phyloP scores from a whole-genome alignment of 164 flowering plant genomes.

The Stephania japonica region DNA sequence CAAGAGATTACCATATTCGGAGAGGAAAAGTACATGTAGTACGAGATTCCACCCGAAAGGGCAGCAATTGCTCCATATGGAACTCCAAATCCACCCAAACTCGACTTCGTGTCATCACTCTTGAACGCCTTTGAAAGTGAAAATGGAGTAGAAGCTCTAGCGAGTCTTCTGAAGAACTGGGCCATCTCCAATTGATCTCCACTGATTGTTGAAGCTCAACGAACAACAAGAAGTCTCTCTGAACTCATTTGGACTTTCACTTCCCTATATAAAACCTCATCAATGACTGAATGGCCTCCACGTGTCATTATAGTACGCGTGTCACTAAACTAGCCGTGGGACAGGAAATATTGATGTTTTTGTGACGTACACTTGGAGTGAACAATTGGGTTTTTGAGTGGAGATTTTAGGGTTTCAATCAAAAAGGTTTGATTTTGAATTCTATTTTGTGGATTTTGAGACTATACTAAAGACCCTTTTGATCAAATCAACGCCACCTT shows the following conservation, averaged over 20 bases:
- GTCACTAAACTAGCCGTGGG: too few relatives aligned
- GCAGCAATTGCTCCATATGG: constrained; percentile 62
- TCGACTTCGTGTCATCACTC: constrained; percentile 26
- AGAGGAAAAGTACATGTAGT: constrained; percentile 36
- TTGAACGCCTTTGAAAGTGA: constrained; percentile 30
- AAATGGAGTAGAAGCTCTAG: constrained; percentile 39
- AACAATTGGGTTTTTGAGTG: neutral
- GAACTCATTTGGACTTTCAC: neutral
- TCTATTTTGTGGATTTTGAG: too few relatives aligned
- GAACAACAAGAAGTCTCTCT: neutral
- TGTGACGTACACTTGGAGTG: too few relatives aligned
- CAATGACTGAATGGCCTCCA: neutral
- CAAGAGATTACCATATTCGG: constrained; percentile 42
- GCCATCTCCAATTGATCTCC: constrained; percentile 28
- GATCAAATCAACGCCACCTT: too few relatives aligned
- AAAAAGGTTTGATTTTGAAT: neutral
- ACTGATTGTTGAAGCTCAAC: neutral
- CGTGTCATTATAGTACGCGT: neutral
- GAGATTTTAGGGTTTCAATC: constrained; percentile 1
- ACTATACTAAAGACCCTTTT: too few relatives aligned
- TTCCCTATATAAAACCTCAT: neutral
- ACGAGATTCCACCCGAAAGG: constrained; percentile 65
- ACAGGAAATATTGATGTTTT: too few relatives aligned
- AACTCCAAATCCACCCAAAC: constrained; percentile 22
- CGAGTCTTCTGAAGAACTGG: constrained; percentile 40